A percentile compares a stretch with the other conserved stretches of the same genome.
phyloP scores from a whole-genome alignment of 345 rosid genomes.

The Syzygium grande region DNA sequence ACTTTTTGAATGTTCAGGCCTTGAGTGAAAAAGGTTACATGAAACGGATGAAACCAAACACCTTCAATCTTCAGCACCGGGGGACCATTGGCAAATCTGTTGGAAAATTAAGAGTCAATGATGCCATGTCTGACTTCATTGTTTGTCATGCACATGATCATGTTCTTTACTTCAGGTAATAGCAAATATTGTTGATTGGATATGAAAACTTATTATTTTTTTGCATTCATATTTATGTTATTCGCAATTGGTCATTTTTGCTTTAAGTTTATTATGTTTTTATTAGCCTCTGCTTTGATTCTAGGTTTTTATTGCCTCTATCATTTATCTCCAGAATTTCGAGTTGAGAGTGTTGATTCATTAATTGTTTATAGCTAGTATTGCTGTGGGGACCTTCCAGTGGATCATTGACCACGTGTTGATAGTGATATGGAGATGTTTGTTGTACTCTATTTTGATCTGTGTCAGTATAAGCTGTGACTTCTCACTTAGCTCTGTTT shows the following conservation, averaged over 20 bases:
- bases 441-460: not conserved
- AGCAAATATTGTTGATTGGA: not conserved
- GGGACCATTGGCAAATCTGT: constrained; percentile 97
- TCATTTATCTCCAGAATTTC: not conserved
- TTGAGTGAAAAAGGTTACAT: constrained; percentile 93
- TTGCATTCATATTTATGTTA: not conserved
- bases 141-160: constrained; percentile 93
- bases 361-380: not conserved
- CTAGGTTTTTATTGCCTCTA: not conserved
- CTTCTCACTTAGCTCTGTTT: not conserved
- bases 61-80: constrained; percentile 89
- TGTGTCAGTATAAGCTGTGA: not conserved
- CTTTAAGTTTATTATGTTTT: not conserved
- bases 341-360: not conserved
- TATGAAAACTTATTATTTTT: not conserved
- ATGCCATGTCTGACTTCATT: constrained; percentile 88
- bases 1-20: constrained; percentile 39
- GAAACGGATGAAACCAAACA: constrained; percentile 84
- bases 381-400: not conserved
- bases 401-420: not conserved
- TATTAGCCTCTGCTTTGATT: not conserved
- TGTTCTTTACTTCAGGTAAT: constrained; percentile 85
- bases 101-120: constrained; percentile 82
- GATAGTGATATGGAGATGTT: not conserved
- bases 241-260: not conserved